Evolutionary conservation across 2,329 filamentous ascomycete genomes (phyloP).

Genomic region (Beauveria rudraprayagi): DNA sequence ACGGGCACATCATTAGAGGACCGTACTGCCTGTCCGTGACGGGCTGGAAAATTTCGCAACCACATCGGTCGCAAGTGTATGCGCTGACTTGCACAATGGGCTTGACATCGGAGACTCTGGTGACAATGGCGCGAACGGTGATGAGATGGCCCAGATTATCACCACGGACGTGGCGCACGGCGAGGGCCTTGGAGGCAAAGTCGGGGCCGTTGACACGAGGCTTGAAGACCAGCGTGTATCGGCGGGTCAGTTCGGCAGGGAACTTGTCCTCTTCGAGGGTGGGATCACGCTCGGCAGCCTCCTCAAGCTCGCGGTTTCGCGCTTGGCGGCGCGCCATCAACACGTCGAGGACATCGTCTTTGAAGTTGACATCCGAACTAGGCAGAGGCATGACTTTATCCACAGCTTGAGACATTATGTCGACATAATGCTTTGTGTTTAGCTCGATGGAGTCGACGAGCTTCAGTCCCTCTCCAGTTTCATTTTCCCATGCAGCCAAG

Average conservation of each 20-base stretch:
- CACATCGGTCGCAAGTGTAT: constrained; percentile 94
- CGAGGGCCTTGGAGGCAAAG: constrained; percentile 56
- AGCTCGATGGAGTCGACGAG: constrained; percentile 78
- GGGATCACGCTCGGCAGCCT: constrained; percentile 60
- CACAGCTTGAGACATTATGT: constrained; percentile 79
- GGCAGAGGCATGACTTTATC: constrained; percentile 79
- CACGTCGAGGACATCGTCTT: constrained; percentile 94
- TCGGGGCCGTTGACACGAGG: constrained; percentile 68
- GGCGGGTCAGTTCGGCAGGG: constrained; percentile 80
- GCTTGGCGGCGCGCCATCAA: constrained; percentile 87
- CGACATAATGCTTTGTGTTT: constrained; percentile 93
- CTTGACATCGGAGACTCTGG: constrained; percentile 94
- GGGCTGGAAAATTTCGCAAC: constrained; percentile 95
- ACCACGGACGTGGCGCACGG: constrained; percentile 88
- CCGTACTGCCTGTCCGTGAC: constrained; percentile 85
- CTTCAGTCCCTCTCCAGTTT: constrained; percentile 58
- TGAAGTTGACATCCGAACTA: constrained; percentile 76
- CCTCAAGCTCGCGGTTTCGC: constrained; percentile 69
- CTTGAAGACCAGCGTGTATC: constrained; percentile 96
- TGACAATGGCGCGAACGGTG: constrained; percentile 88
- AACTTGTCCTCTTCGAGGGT: constrained; percentile 68
- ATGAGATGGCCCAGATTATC: constrained; percentile 91
- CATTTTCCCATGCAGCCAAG: constrained; percentile 69
- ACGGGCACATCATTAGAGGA: constrained; percentile 79
- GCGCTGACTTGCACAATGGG: constrained; percentile 96